phyloP scores from a whole-genome alignment of 2,329 filamentous ascomycete genomes.

The Penicillium sp. region DNA sequence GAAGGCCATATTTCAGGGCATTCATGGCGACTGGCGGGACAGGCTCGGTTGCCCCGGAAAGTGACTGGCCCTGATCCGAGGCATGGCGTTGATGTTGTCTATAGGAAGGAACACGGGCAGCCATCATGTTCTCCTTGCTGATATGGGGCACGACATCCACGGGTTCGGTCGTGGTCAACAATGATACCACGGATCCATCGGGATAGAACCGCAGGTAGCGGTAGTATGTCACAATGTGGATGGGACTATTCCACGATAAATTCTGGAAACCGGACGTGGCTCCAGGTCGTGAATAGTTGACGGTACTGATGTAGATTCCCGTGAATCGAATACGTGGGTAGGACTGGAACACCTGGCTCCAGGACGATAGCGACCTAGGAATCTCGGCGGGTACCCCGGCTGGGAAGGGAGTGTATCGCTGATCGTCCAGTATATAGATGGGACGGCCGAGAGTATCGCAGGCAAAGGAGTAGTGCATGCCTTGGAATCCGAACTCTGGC shows the following conservation, averaged over 20 bases:
- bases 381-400: conserved; percentile 37
- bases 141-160: conserved; percentile 86
- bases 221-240: conserved; percentile 97
- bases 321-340: conserved; percentile 91
- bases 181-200: conserved; percentile 80
- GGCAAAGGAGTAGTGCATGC: conserved; percentile 82
- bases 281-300: conserved; percentile 90
- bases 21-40: conserved; percentile 50
- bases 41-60: conserved; percentile 37
- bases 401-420: conserved; percentile 47
- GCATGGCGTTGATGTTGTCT: conserved; percentile 47
- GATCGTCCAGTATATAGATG: conserved; percentile 38
- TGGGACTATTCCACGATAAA: conserved; percentile 77
- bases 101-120: conserved; percentile 41
- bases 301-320: conserved; percentile 93
- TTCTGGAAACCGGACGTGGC: conserved; percentile 70
- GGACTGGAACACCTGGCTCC: conserved; percentile 74
- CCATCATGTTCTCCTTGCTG: conserved; percentile 69
- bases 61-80: conserved; percentile 48
- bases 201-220: conserved; percentile 95
- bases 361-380: conserved; percentile 56
- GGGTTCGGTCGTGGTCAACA: conserved; percentile 82
- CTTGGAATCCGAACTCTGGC: conserved; percentile 74
- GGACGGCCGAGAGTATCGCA: conserved; percentile 61
- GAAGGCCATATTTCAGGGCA: conserved; percentile 72